Evolutionary conservation across 306 rosid species (phyloP).

Genomic region (Begonia loranthoides): DNA sequence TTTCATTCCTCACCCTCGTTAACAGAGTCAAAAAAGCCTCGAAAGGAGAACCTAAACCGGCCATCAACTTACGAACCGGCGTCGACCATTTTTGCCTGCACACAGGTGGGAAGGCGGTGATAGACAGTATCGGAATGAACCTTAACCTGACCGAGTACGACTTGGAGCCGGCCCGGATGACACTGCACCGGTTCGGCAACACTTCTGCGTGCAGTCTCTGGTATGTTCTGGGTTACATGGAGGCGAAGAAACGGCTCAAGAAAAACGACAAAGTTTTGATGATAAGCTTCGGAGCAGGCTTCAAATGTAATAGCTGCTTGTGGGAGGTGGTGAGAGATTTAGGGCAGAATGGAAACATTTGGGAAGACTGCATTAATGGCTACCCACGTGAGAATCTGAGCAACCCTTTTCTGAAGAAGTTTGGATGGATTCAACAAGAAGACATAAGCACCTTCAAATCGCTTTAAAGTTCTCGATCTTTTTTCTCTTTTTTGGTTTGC

Average conservation of each 20-base stretch:
- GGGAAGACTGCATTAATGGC: constrained; percentile 44
- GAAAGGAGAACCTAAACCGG: too few species aligned
- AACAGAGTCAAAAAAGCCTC: neutral
- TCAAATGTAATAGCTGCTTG: constrained; percentile 78
- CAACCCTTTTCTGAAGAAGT: constrained; percentile 64
- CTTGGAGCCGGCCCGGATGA: constrained; percentile 83
- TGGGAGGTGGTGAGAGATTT: constrained; percentile 65
- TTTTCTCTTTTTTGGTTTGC: too few species aligned
- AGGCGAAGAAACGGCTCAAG: constrained; percentile 66
- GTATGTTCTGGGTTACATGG: constrained; percentile 85
- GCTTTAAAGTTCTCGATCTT: too few species aligned
- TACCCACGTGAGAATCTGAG: constrained; percentile 38
- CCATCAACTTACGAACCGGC: constrained; percentile 43
- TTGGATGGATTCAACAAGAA: constrained; percentile 33
- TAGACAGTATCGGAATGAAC: constrained; percentile 54
- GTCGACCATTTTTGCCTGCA: constrained; percentile 75
- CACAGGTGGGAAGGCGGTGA: constrained; percentile 81
- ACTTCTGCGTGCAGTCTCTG: constrained; percentile 73
- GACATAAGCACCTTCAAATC: constrained; percentile 5
- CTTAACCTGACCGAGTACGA: constrained; percentile 44
- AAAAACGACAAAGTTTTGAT: constrained; percentile 43
- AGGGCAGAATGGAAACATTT: constrained; percentile 32
- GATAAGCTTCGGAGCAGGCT: constrained; percentile 91
- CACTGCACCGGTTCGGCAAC: constrained; percentile 77
- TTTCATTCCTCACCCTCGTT: too few species aligned